A percentile compares a stretch with the other conserved stretches of the same genome.
phyloP scores from a whole-genome alignment of 768 basidiomycete genomes.

The Tricholoma flavovirens region DNA sequence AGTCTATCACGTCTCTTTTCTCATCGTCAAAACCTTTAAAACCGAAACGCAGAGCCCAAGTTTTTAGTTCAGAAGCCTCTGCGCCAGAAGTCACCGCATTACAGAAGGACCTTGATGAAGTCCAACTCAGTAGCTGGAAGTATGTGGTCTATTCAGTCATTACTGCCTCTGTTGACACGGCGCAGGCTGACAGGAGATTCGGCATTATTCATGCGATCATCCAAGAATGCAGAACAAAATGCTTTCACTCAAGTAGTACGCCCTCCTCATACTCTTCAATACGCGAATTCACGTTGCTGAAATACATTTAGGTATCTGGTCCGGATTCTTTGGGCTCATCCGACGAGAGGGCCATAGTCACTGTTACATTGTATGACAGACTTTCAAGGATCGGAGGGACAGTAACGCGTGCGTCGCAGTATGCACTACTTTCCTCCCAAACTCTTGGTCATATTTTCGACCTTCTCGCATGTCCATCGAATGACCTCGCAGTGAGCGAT shows the following conservation, averaged over 20 bases:
- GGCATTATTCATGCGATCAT: constrained; percentile 55
- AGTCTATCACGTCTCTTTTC: constrained; percentile 30
- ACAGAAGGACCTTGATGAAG: constrained; percentile 44
- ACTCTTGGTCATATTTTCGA: constrained; percentile 59
- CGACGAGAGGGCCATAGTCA: constrained; percentile 41
- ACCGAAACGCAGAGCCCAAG: constrained; percentile 24
- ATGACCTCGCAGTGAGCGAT: constrained; percentile 33
- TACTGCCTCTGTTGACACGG: neutral
- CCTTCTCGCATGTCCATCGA: constrained; percentile 57
- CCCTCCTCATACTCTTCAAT: neutral
- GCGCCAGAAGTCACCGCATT: constrained; percentile 42
- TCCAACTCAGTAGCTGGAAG: constrained; percentile 58
- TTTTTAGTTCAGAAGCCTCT: constrained; percentile 34
- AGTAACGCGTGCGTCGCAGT: constrained; percentile 59
- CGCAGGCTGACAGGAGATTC: constrained; percentile 38
- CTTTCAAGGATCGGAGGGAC: constrained; percentile 57
- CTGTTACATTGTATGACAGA: constrained; percentile 54
- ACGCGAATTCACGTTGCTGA: neutral
- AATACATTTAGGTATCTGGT: neutral
- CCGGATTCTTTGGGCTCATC: neutral
- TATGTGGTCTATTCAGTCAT: constrained; percentile 26
- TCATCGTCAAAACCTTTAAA: constrained; percentile 26
- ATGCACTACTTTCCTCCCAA: constrained; percentile 65
- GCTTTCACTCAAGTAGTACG: constrained; percentile 39
- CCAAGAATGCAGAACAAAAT: constrained; percentile 66